phyloP scores from a whole-genome alignment of 176 grass and related monocot genomes.

The Triticum monococcum region DNA sequence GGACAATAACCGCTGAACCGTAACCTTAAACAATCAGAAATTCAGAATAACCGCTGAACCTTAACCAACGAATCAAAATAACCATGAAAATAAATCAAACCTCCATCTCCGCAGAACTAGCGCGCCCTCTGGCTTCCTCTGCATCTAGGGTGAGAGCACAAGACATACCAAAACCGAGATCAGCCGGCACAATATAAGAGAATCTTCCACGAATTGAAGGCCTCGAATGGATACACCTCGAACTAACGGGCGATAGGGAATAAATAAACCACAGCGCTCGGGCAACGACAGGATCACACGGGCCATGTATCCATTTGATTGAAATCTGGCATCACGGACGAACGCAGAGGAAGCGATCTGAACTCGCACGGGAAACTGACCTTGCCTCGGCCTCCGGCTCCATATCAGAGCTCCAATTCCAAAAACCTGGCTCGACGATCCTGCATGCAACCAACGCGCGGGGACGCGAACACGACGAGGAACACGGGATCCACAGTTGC shows the following conservation, averaged over 20 bases:
- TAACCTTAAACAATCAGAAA: not conserved
- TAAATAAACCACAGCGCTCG: no score
- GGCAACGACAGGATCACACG: no score
- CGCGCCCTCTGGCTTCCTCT: not conserved
- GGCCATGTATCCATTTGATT: not conserved
- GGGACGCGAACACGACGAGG: no score
- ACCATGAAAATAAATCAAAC: slow-evolving; percentile 13
- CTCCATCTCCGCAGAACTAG: not conserved
- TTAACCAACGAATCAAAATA: no score
- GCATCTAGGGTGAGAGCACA: not conserved
- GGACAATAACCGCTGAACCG: not conserved
- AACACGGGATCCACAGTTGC: not conserved
- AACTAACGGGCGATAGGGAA: no score
- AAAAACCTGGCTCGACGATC: not conserved
- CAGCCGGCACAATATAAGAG: not conserved
- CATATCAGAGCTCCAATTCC: not conserved
- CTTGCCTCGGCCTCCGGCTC: not conserved
- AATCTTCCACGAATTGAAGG: not conserved
- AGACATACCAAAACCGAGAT: slow-evolving; percentile 17
- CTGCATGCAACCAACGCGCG: slow-evolving; percentile 34
- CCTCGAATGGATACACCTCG: slow-evolving; percentile 13
- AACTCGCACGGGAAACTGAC: slow-evolving; percentile 29
- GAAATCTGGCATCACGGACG: not conserved
- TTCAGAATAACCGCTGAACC: no score
- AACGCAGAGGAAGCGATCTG: not conserved